phyloP scores from a whole-genome alignment of 495 filamentous ascomycete species.

The Penicilliopsis zonata region DNA sequence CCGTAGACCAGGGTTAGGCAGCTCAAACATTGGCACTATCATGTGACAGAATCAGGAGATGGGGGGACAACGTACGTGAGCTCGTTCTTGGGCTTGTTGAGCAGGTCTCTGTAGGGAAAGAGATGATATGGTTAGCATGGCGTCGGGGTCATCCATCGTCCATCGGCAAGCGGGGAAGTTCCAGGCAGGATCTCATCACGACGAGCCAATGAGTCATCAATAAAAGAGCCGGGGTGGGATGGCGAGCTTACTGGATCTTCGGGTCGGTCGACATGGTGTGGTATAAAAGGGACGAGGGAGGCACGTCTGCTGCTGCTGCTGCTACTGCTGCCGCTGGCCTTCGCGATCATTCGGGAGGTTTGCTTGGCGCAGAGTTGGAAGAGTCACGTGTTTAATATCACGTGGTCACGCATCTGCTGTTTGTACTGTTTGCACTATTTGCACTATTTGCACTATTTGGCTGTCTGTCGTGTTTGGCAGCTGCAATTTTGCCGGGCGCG shows the following conservation, averaged over 20 bases:
- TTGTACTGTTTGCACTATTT: too few species aligned
- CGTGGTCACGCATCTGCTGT: neutral
- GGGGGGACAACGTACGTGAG: slow-evolving; percentile 51
- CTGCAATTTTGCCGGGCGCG: slow-evolving; percentile 7
- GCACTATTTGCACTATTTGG: slow-evolving; percentile 13
- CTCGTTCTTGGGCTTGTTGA: slow-evolving; percentile 67
- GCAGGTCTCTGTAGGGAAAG: slow-evolving; percentile 52
- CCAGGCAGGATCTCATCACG: neutral
- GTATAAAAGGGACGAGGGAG: slow-evolving; percentile 20
- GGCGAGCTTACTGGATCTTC: slow-evolving; percentile 59
- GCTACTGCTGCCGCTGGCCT: too few species aligned
- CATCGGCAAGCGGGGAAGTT: slow-evolving; percentile 5
- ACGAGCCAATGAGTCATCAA: slow-evolving; percentile 10
- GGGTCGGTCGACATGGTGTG: slow-evolving; percentile 53
- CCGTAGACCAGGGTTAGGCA: neutral
- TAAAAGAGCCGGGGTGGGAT: slow-evolving; percentile 2
- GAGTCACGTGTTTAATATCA: neutral
- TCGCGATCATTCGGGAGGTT: neutral
- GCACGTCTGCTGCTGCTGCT: slow-evolving; percentile 3
- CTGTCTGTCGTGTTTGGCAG: slow-evolving; percentile 11
- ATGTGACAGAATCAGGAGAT: slow-evolving; percentile 8
- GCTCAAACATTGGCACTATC: neutral
- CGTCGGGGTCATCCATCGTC: slow-evolving; percentile 11
- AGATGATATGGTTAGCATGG: slow-evolving; percentile 13
- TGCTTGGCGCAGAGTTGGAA: slow-evolving; percentile 3